Evolutionary conservation across 2,329 filamentous ascomycete genomes (phyloP).

Genomic region (Apiospora aurea): DNA sequence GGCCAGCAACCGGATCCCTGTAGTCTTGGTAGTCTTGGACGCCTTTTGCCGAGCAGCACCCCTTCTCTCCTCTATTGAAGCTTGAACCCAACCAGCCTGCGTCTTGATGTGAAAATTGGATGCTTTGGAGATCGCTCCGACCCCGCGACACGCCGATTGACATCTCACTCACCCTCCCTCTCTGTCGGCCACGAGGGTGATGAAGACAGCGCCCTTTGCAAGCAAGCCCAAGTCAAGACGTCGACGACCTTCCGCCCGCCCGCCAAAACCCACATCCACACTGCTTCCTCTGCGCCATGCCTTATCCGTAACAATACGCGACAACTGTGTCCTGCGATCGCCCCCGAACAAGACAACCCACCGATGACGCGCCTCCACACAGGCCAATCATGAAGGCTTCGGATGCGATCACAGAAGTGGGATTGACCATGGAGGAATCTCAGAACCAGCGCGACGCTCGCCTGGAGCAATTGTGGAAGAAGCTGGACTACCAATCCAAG

Average conservation of each 20-base stretch:
- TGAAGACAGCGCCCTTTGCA: neutral
- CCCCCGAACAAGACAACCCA: constrained; percentile 26
- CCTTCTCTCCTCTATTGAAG: constrained; percentile 17
- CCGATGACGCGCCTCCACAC: constrained; percentile 48
- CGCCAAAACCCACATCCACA: constrained; percentile 21
- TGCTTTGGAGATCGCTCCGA: neutral
- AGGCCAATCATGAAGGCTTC: constrained; percentile 50
- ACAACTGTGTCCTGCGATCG: constrained; percentile 33
- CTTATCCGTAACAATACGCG: constrained; percentile 38
- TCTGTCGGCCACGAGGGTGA: neutral
- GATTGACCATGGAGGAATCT: constrained; percentile 76
- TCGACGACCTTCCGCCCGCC: neutral
- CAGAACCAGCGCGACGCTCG: constrained; percentile 81
- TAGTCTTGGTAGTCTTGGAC: neutral
- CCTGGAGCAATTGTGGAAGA: constrained; percentile 83
- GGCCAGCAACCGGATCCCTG: constrained; percentile 12
- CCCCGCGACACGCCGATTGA: neutral
- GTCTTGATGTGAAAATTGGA: constrained; percentile 1
- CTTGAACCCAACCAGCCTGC: neutral
- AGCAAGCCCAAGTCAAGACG: neutral
- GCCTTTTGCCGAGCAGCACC: constrained; percentile 16
- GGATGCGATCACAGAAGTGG: constrained; percentile 58
- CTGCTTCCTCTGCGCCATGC: constrained; percentile 32
- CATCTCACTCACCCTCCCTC: neutral
- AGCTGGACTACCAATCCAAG: constrained; percentile 77